These are phyloP conservation scores for Neurospora sp. DNA, from an alignment of 495 filamentous ascomycete genomes.

Conservation along the genomic window DNA sequence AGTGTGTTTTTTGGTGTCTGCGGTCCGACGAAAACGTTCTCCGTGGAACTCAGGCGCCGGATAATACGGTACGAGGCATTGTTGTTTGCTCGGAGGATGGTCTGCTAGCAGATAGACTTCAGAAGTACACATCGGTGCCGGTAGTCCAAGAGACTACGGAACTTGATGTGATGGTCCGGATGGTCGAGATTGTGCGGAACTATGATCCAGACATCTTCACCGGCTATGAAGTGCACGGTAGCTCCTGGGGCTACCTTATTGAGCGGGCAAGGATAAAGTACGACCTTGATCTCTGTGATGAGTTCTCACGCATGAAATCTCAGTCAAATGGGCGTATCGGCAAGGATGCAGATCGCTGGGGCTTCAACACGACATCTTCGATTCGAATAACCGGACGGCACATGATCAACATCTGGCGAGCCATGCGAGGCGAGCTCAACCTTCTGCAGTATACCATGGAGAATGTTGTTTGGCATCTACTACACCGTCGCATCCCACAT, in stretches of 20 bases:
- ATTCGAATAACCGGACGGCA: conserved; percentile 85
- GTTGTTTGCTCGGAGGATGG: conserved; percentile 52
- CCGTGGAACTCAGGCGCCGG: conserved; percentile 20
- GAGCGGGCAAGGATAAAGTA: conserved; percentile 80
- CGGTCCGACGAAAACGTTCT: conserved; percentile 53
- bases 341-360: conserved; percentile 82
- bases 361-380: conserved; percentile 80
- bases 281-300: conserved; percentile 81
- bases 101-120: conserved; percentile 38
- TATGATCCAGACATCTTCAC: conserved; percentile 90
- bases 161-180: conserved; percentile 68
- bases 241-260: conserved; percentile 91
- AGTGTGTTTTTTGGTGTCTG: conserved; percentile 83
- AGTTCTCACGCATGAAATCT: conserved; percentile 79
- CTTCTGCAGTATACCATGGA: conserved; percentile 93
- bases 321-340: conserved; percentile 73
- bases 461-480: conserved; percentile 87
- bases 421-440: conserved; percentile 85
- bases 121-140: conserved; percentile 40
- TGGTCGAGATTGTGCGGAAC: conserved; percentile 76
- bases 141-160: conserved; percentile 69
- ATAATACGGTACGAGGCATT: conserved; percentile 45
- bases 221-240: conserved; percentile 89
- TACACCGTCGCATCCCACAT: conserved; percentile 87
- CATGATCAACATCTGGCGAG: conserved; percentile 95